These are phyloP conservation scores for Anthoceros angustus DNA, from an alignment of 225 moss, liverwort and hornwort species.

Conservation along the genomic window DNA sequence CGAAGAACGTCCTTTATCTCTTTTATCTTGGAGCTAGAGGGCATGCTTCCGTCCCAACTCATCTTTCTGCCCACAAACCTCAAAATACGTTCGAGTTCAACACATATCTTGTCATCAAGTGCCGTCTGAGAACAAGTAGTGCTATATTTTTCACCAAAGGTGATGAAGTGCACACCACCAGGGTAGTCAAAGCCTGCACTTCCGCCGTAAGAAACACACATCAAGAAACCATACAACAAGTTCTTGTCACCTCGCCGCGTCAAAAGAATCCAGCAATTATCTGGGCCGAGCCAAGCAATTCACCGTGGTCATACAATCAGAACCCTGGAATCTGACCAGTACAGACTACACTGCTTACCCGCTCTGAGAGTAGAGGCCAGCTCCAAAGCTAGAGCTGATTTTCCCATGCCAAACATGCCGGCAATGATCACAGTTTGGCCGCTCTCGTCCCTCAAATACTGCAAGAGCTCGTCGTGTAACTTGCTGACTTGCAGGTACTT, in stretches of 20 bases:
- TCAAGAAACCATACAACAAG: neutral
- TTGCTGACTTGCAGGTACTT: neutral
- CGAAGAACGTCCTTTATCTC: neutral
- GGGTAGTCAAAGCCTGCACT: neutral
- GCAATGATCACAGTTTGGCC: neutral
- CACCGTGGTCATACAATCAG: neutral
- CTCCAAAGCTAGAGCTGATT: neutral
- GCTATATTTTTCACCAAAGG: neutral
- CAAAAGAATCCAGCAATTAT: neutral
- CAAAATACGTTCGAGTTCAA: neutral
- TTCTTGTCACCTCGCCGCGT: neutral
- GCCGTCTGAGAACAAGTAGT: neutral
- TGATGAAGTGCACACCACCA: conserved; percentile 3
- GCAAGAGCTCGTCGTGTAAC: neutral
- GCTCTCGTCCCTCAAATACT: neutral
- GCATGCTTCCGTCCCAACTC: neutral
- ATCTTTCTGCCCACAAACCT: neutral
- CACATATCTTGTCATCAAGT: neutral
- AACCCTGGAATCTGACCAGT: neutral
- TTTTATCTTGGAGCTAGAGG: neutral
- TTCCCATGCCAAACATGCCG: conserved; percentile 4
- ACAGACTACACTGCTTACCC: neutral
- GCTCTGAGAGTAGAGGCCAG: neutral
- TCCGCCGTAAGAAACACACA: neutral
- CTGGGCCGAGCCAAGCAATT: neutral